Evolutionary conservation across 768 basidiomycete genomes (phyloP), one percentile per base, ranked within the genome.

Genomic region (Lactarius vividus): DNA sequence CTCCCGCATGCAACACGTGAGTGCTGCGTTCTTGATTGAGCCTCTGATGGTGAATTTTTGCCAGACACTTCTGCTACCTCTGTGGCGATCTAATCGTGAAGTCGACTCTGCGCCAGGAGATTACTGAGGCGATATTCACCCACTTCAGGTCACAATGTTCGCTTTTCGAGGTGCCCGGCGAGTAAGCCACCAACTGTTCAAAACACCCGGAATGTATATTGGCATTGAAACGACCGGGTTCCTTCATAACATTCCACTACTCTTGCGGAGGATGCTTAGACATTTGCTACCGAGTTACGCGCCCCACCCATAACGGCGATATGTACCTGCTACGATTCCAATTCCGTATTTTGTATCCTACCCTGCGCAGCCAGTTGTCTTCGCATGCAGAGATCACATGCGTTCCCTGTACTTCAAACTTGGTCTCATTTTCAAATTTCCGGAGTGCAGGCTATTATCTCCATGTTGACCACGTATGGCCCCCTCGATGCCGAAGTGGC

Each of bases 1-100:
- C 83, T 1, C 83, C 84, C 1, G 83, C 81, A 20, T 87, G 85
- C 73, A 85, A 85, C 68, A 79, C 81, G 73, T 74, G 59, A 52
- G 73, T 58, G 10, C 29, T 15, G 6, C 28, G 8, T 20, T 16
- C 9, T 61, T 26, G 9, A 52, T 20, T 15, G 6, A 4, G 37
- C 49, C 59, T 60, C 57, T 64, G 57, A 66, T 11, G 7, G 4
- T 28, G 57, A 20, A 23, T 40, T 54, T 29, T 18, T 28, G 0
- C n/a, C n/a, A n/a, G n/a, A n/a, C n/a, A n/a, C n/a, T n/a, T n/a
- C n/a, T n/a, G n/a, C n/a, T n/a, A n/a, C n/a, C n/a, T n/a, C n/a
- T n/a, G n/a, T n/a, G n/a, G n/a, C n/a, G n/a, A n/a, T n/a, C n/a
- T n/a, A n/a, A n/a, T n/a, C n/a, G n/a, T n/a, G n/a, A n/a, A n/a